Percentiles rank a stretch among this genome's conserved stretches.
Evolutionary conservation across 306 rosid species (phyloP).

Genomic region (Citrullus colocynthis): DNA sequence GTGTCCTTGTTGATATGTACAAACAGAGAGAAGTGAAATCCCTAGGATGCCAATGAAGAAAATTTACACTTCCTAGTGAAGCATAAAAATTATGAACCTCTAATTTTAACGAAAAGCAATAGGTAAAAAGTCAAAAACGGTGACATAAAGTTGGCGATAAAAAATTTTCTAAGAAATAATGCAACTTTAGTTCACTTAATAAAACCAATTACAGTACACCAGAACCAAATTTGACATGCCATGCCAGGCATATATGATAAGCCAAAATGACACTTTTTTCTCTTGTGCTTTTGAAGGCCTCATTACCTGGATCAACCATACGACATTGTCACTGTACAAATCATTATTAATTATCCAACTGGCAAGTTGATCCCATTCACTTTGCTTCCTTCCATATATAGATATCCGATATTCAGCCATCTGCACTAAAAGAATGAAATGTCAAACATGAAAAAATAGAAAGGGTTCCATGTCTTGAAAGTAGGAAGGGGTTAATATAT

Average conservation of each 20-base stretch:
- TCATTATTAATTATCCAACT: constrained; percentile 99
- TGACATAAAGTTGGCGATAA: neutral
- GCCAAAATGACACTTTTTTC: neutral
- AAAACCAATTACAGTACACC: neutral
- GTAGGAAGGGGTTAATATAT: neutral
- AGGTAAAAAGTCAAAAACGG: neutral
- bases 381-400: constrained; percentile 97
- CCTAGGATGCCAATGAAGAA: neutral
- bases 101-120: neutral
- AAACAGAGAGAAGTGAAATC: neutral
- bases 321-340: constrained; percentile 83
- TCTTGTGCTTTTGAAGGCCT: neutral
- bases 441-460: neutral
- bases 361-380: constrained; percentile 99
- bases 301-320: constrained; percentile 93
- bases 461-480: neutral
- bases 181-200: neutral
- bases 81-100: neutral
- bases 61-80: neutral
- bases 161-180: neutral
- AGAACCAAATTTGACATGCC: neutral
- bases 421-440: constrained; percentile 36
- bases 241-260: neutral
- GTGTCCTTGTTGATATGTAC: neutral
- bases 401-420: constrained; percentile 97